Base-by-base conservation (phyloP, 2,329 filamentous ascomycete species). In the Shiraia bambusicola region DNA sequence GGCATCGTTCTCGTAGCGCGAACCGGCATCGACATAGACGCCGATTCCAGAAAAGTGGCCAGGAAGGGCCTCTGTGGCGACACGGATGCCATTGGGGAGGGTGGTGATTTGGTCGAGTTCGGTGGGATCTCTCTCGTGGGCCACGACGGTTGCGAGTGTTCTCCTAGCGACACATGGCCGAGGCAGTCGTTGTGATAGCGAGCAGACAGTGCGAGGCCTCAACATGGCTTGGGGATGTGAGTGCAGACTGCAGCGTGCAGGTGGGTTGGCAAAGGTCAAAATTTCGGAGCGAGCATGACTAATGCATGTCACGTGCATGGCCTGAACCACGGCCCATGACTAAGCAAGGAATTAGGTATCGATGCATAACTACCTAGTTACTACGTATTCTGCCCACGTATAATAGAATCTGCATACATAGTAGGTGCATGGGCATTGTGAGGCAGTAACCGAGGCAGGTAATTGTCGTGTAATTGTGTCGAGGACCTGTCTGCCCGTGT, bases 31-130 rank as follows among this genome's bases (percentile, higher is more conserved):
- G 63, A 98, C 82, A 72, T 96, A 98, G 49, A 97, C 89, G 31
- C 93, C 93, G 12, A 98, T 87, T 36, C 90, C 93, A 3, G 91
- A 88, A 69, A 98, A 98, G 56, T 91, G 91, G 29, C 93, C 93
- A 1, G 92, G 91, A 9, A 97, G 79, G 42, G 91, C 90, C 69
- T 98, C 93, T 31, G 92, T 95, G 16, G 93, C 93, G 45, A 98
- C 89, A 43, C 92, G 88, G 53, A 98, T 75, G 63, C 93, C 93
- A 78, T 98, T 98, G 35, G 89, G 76, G 12, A 98, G 81, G 1
- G 85, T 91, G 6, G 91, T 95, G 60, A 97, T 85, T 54, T 86
- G 77, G 69, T 96, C 89, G 58, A 95, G 81, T 52, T 95, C 88
- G 34, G 84, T 84, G 11, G 89, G 88, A 65, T 97, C 91, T 82